Base-by-base conservation (phyloP, 2,329 filamentous ascomycete species). In the Esteya vermicola region DNA sequence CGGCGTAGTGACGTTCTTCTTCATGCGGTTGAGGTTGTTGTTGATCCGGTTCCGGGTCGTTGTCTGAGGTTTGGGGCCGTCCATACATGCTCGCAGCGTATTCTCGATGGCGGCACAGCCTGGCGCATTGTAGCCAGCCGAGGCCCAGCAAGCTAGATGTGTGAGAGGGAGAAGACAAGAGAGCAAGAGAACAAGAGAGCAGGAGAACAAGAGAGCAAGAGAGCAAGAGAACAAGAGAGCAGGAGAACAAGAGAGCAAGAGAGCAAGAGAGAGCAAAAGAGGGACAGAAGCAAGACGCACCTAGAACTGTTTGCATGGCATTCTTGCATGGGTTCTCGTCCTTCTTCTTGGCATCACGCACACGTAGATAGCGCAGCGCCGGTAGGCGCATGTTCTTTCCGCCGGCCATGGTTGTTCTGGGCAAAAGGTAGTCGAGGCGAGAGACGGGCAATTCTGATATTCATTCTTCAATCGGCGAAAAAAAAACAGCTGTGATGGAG, bases 21-120 rank as follows among this genome's bases (percentile, higher is more conserved):
- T 79, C 72, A 67, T 93, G 67, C 91, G 75, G 49, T 74, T 72
- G 33, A 96, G 67, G 58, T 95, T 88, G 68, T 88, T 88, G 64
- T 96, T 96, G 73, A 96, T 86, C 58, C 78, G 89, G 65, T 79
- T 85, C 56, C 75, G 73, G 25, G 57, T 53, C 38, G 58, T 54
- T 12, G 60, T 51, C 33, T 61, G 51, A 43, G 57, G 67, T 67
- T 54, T 75, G 46, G 80, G 78, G 41, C 72, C 72, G 65, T 96
- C 89, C 85, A 95, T 94, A 62, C 77, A 82, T 25, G 61, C 58
- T 22, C 78, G 70, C 44, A 82, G 63, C 39, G 74, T 65, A 41
- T 67, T 65, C 58, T 80, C 75, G 48, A 80, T 54, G 32, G 65
- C 63, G 20, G 65, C 65, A 55, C 75, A 80, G 28, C 73, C 74